These are phyloP conservation scores for Dacryopinax spathularia DNA, from an alignment of 768 basidiomycete species.

Conservation along the genomic window DNA sequence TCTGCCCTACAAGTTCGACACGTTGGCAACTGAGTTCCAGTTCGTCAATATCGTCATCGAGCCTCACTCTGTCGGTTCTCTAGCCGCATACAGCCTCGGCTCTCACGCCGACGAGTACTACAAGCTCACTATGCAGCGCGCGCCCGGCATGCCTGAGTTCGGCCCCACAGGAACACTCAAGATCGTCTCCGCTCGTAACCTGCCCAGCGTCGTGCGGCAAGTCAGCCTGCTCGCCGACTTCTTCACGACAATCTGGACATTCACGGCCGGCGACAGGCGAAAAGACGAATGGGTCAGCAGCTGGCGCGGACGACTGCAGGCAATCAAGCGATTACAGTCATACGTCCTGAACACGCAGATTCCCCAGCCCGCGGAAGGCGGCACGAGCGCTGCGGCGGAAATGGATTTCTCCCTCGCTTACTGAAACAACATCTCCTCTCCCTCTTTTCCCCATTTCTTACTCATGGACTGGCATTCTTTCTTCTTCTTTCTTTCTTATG, in stretches of 20 bases:
- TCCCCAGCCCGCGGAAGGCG: background rate
- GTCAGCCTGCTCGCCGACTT: slow-evolving; percentile 77
- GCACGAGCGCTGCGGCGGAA: background rate
- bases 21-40: slow-evolving; percentile 83
- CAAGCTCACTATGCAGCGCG: slow-evolving; percentile 82
- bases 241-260: slow-evolving; percentile 71
- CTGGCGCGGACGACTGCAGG: slow-evolving; percentile 68
- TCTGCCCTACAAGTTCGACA: slow-evolving; percentile 76
- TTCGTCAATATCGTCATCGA: slow-evolving; percentile 96
- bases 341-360: background rate
- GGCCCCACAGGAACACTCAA: slow-evolving; percentile 87
- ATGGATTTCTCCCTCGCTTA: slow-evolving; percentile 3
- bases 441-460: no score
- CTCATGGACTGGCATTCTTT: no score
- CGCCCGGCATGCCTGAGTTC: slow-evolving; percentile 84
- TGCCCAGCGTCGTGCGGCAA: slow-evolving; percentile 80
- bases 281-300: slow-evolving; percentile 73
- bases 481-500: no score
- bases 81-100: slow-evolving; percentile 73
- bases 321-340: slow-evolving; percentile 46
- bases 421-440: no score
- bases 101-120: slow-evolving; percentile 88
- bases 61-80: slow-evolving; percentile 72
- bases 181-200: slow-evolving; percentile 73
- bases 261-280: slow-evolving; percentile 54